phyloP scores from a whole-genome alignment of 345 rosid genomes.

The Eucalyptus regnans region DNA sequence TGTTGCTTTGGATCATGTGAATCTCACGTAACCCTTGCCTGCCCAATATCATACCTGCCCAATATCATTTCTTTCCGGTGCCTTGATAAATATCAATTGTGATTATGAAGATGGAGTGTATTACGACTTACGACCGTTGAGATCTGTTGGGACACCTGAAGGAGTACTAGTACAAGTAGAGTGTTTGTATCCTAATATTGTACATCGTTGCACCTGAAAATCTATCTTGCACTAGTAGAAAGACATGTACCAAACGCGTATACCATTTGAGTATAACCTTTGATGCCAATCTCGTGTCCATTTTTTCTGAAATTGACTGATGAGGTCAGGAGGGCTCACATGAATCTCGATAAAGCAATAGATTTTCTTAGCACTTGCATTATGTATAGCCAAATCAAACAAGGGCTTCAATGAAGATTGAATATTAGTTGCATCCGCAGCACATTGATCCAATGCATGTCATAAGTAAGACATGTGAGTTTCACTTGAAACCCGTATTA shows the following conservation, averaged over 20 bases:
- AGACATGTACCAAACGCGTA: rapidly evolving
- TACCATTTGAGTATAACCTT: background rate
- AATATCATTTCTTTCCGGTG: background rate
- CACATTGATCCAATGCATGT: background rate
- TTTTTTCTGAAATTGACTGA: background rate
- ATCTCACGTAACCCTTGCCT: background rate
- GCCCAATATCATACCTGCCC: too few relatives aligned
- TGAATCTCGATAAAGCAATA: background rate
- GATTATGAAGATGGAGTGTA: background rate
- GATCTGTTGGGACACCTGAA: background rate
- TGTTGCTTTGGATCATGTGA: background rate
- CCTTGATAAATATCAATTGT: background rate
- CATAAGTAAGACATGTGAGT: background rate
- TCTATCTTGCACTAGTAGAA: background rate
- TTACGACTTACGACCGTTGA: background rate
- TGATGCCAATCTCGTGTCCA: rapidly evolving
- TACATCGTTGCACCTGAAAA: background rate
- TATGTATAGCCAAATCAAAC: background rate
- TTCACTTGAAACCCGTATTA: background rate
- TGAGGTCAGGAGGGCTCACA: background rate
- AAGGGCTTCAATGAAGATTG: background rate
- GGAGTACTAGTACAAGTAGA: rapidly evolving
- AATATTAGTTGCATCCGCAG: background rate
- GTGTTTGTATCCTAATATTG: background rate
- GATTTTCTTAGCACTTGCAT: too few relatives aligned